A percentile compares a stretch with the other conserved stretches of the same genome.
Evolutionary conservation across 257 asterid genomes (phyloP).

Genomic region (Solanum chiquidenum): DNA sequence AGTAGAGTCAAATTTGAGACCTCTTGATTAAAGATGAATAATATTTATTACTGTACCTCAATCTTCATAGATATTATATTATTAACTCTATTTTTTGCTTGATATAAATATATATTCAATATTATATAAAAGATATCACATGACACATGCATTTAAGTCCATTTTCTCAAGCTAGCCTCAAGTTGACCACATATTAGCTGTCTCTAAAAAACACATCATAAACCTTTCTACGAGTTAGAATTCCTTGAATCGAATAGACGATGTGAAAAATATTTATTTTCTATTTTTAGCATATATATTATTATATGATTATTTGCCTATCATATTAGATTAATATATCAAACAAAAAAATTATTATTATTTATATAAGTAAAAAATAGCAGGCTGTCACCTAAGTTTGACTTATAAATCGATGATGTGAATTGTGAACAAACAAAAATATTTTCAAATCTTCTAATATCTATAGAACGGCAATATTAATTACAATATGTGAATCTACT

Average conservation of each 20-base stretch:
- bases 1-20: rapidly evolving
- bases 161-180: not conserved
- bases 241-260: rapidly evolving
- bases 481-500: not conserved
- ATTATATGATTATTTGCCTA: not conserved
- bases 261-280: not conserved
- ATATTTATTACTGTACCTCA: no score
- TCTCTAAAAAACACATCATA: not conserved
- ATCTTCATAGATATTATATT: no score
- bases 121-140: not conserved
- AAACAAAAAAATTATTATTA: not conserved
- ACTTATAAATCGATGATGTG: not conserved
- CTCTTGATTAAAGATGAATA: no score
- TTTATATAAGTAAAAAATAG: not conserved
- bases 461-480: not conserved
- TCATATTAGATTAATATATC: not conserved
- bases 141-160: not conserved
- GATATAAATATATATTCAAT: not conserved
- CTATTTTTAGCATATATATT: no score
- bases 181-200: not conserved
- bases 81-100: not conserved
- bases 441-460: not conserved
- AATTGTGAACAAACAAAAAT: not conserved
- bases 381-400: not conserved
- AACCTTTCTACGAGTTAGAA: not conserved